These are phyloP conservation scores for Haematococcus sp. DNA, from an alignment of 139 green algal species.

Conservation along the genomic window DNA sequence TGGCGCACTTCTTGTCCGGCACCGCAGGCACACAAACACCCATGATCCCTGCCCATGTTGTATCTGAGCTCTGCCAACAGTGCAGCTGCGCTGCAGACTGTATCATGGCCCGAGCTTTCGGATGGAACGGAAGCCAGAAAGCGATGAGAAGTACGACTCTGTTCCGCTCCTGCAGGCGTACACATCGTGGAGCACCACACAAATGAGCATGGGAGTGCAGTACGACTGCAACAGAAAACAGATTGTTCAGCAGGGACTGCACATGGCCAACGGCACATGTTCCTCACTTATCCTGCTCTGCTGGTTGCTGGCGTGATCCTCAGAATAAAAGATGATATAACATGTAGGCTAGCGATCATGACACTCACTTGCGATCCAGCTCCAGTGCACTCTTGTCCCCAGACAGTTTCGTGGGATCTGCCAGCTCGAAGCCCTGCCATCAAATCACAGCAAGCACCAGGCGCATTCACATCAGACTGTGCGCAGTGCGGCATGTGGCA, in stretches of 20 bases:
- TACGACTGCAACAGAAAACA: background rate
- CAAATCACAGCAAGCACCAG: no score
- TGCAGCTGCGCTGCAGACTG: no score
- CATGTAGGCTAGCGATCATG: background rate
- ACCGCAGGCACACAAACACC: no score
- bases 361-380: slow-evolving; percentile 1
- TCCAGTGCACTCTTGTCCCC: background rate
- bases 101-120: slow-evolving; percentile 7
- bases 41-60: no score
- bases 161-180: slow-evolving; percentile 5
- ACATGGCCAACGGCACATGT: no score
- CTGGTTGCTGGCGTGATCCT: background rate
- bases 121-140: slow-evolving; percentile 21
- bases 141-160: slow-evolving; percentile 25
- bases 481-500: no score
- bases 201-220: background rate
- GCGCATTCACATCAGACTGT: no score
- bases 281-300: background rate
- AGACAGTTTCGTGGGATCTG: slow-evolving; percentile 19
- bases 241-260: background rate
- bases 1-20: no score
- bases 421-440: slow-evolving; percentile 22
- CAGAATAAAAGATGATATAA: no score
- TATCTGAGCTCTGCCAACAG: no score
- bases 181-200: background rate